phyloP scores from a whole-genome alignment of 2,329 filamentous ascomycete species.

The Colletotrichum nymphaeae region DNA sequence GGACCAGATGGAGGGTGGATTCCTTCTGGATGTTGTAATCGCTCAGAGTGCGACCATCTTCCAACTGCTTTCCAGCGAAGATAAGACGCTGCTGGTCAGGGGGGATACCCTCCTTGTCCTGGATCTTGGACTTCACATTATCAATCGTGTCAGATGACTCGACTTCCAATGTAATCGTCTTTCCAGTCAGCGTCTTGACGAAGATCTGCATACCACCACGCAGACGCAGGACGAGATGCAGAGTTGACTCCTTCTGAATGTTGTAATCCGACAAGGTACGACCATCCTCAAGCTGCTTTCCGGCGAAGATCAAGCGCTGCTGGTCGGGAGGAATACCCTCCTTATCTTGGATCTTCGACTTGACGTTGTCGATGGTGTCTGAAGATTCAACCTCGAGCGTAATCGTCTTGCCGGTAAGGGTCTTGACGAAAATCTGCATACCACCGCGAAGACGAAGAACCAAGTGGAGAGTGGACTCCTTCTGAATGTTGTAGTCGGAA shows the following conservation, averaged over 20 bases:
- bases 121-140: conserved; percentile 96
- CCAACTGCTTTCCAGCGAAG: conserved; percentile 95
- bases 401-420: conserved; percentile 91
- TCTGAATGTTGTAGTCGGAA: conserved; percentile 95
- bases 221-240: conserved; percentile 83
- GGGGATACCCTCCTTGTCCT: conserved; percentile 97
- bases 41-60: conserved; percentile 89
- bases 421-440: conserved; percentile 92
- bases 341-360: conserved; percentile 93
- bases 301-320: conserved; percentile 92
- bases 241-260: conserved; percentile 91
- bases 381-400: conserved; percentile 90
- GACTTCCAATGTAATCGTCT: conserved; percentile 92
- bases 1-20: conserved; percentile 79
- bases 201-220: conserved; percentile 86
- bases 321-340: conserved; percentile 95
- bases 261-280: conserved; percentile 95
- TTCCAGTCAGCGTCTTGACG: conserved; percentile 87
- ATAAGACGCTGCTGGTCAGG: conserved; percentile 96
- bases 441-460: conserved; percentile 90
- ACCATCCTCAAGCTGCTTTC: conserved; percentile 93
- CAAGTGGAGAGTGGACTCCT: conserved; percentile 87
- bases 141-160: conserved; percentile 93
- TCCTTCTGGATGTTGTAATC: conserved; percentile 94
- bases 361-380: conserved; percentile 95